Base-by-base conservation (phyloP, 768 basidiomycete genomes). In the Naganishia antarctica region DNA sequence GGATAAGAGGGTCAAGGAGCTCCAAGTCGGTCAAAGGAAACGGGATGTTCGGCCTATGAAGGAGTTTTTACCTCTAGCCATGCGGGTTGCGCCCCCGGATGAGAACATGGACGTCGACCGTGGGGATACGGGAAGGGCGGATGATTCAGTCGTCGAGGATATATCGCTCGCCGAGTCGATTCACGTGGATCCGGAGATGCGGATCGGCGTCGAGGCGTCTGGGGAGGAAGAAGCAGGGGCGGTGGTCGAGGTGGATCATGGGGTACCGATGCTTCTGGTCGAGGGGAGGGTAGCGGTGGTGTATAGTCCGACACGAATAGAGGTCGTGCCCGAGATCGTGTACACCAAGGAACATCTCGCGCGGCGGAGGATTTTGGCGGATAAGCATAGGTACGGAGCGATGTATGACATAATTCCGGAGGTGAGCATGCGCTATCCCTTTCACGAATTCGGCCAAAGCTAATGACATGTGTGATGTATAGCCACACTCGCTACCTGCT, bases 11-110 rank as follows among this genome's bases (percentile, higher is more conserved):
- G 53, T 57, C 8, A 37, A 21, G 34, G 32, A 57, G 23, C 23
- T 57, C 2, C 32, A 57, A 25, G 11, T 13, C 13, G 34, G n/a
- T 2, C 32, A 57, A 11, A 31, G n/a, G 32, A 13, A 21, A 29
- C 18, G 40, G 26, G 28, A 40, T 9, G 37, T 57, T 4, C 53
- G 53, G 37, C 53, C 53, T n/a, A 57, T 57, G 34, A 37, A 57
- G 37, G 34, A 34, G 1, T 57, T 40, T 40, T 21, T 57, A 21
- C 53, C 50, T 4, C 21, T 51, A 16, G 29, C 32, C 3, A 4
- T 57, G 37, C 53, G 53, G 6, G 32, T 37, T 18, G 32, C 16
- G 37, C 34, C 4, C 6, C 4, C 21, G 32, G 37, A 37, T 7
- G 34, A n/a, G 21, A 6, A 37, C 18, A 23, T 15, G 11, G 26